phyloP scores from a whole-genome alignment of 2,329 filamentous ascomycete genomes.

The Botrytis fragariae region DNA sequence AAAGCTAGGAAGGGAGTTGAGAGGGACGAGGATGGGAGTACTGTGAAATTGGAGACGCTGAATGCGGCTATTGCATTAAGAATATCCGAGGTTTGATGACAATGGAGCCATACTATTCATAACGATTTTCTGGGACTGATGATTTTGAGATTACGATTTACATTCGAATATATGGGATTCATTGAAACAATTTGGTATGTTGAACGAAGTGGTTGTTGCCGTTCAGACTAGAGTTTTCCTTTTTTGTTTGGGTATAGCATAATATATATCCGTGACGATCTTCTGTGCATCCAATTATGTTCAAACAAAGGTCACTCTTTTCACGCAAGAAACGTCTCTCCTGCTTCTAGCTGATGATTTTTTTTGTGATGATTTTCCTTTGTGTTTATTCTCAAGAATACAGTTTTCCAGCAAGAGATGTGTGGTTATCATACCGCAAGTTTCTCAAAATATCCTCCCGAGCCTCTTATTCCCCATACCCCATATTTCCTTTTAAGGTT shows the following conservation, averaged over 20 bases:
- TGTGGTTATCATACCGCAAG: background rate
- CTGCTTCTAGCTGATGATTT: background rate
- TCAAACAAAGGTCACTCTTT: background rate
- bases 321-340: background rate
- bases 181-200: background rate
- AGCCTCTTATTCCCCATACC: background rate
- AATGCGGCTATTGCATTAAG: slow-evolving; percentile 22
- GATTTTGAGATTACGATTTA: background rate
- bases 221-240: background rate
- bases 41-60: slow-evolving; percentile 29
- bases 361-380: background rate
- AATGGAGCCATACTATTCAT: too few species aligned
- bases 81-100: background rate
- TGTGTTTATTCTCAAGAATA: background rate
- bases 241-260: background rate
- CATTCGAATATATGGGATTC: background rate
- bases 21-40: slow-evolving; percentile 27
- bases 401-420: background rate
- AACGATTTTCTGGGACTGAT: background rate
- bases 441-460: background rate
- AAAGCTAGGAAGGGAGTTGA: slow-evolving; percentile 32
- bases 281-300: background rate
- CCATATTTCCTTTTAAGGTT: background rate
- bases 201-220: background rate
- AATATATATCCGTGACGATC: background rate